phyloP scores from a whole-genome alignment of 768 basidiomycete species.

The Boletus rex-veris region DNA sequence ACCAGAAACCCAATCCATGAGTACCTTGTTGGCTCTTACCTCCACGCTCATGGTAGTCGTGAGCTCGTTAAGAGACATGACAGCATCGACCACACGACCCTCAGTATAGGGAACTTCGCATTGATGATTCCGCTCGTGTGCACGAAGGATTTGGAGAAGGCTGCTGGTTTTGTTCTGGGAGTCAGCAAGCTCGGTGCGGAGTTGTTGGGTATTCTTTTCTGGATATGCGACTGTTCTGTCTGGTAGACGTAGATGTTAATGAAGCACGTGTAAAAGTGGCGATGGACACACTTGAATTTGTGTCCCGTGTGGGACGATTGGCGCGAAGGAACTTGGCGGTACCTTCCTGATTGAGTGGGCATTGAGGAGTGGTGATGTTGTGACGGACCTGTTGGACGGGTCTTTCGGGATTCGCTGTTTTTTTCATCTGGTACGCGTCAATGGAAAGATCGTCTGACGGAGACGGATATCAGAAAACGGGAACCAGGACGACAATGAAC shows the following conservation, averaged over 20 bases:
- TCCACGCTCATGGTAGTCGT: background rate
- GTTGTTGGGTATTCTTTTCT: background rate
- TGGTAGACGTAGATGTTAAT: background rate
- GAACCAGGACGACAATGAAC: no score
- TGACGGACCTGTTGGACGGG: no score
- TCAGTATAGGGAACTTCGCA: background rate
- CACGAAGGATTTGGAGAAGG: background rate
- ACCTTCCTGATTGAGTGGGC: no score
- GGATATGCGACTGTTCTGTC: background rate
- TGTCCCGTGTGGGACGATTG: no score
- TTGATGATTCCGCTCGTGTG: background rate
- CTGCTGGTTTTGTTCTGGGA: background rate
- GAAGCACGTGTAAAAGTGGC: background rate
- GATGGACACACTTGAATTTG: background rate
- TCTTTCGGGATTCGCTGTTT: no score
- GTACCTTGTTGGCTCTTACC: background rate
- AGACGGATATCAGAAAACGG: no score
- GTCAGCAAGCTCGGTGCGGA: background rate
- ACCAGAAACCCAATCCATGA: background rate
- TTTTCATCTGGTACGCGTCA: no score
- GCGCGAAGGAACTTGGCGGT: no score
- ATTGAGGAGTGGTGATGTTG: no score
- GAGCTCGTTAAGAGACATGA: background rate
- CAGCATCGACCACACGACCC: background rate
- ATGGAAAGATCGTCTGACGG: background rate